Evolutionary conservation across 345 rosid genomes (phyloP), one percentile per base, ranked within the genome.

Genomic region (Excoecaria agallocha): DNA sequence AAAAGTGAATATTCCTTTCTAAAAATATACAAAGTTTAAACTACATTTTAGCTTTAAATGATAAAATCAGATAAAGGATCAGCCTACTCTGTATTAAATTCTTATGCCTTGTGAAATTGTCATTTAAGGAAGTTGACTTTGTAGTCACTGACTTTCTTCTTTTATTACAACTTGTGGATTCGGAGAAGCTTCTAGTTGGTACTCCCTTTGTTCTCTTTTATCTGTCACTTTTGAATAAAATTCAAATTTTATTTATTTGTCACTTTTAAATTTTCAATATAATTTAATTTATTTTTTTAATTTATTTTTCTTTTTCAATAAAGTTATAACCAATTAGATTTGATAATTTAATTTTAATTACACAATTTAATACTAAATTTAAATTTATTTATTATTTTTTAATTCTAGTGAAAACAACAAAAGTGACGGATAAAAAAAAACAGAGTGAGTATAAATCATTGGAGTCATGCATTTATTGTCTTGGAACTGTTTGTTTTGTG

Each of bases 401-500:
- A n/a, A n/a, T n/a, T n/a, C n/a, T n/a, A n/a, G n/a, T n/a, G n/a
- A n/a, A n/a, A n/a, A n/a, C n/a, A n/a, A n/a, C n/a, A n/a, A n/a
- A n/a, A n/a, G n/a, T n/a, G n/a, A n/a, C n/a, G n/a, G n/a, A n/a
- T n/a, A n/a, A n/a, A n/a, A n/a, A n/a, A n/a, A n/a, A n/a, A n/a
- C n/a, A n/a, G n/a, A n/a, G n/a, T n/a, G n/a, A n/a, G n/a, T n/a
- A 39, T 37, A 72, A 72, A 19, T 5, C 24, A 2, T 16, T 22
- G 25, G 59, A 30, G 56, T 12, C 41, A 22, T 63, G 50, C 17
- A 37, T 73, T 25, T 49, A 20, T 66, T 48, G 41, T 6, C 12
- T 41, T 65, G 30, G n/a, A 50, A 55, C 66, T 30, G 19, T 54
- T 25, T 46, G 45, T 58, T 5, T 68, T 48, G n/a, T 78, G 59